phyloP scores from a whole-genome alignment of 345 rosid species.

The Clarkia xantiana region DNA sequence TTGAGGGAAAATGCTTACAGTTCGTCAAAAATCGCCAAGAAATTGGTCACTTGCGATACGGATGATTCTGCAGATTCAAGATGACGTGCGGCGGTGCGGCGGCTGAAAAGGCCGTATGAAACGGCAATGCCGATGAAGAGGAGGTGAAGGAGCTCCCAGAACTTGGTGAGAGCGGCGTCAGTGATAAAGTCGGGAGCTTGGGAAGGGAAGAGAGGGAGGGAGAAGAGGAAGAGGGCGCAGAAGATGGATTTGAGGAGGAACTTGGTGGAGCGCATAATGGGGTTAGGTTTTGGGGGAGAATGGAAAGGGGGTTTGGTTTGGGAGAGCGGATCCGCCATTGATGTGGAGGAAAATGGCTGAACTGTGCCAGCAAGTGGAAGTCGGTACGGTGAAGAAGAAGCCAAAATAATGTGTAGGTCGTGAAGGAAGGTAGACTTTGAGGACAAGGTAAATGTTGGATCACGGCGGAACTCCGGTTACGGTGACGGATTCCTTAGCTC shows the following conservation, averaged over 20 bases:
- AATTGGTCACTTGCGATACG: constrained; percentile 29
- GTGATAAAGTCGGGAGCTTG: constrained; percentile 58
- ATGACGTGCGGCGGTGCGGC: constrained; percentile 28
- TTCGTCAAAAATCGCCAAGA: constrained; percentile 46
- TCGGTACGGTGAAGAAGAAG: background rate
- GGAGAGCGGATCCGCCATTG: constrained; percentile 39
- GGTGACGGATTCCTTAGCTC: too few relatives aligned
- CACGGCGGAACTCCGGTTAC: too few relatives aligned
- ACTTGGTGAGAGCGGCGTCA: constrained; percentile 32
- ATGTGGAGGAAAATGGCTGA: background rate
- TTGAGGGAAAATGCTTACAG: constrained; percentile 22
- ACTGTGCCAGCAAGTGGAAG: constrained; percentile 4
- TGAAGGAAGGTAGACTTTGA: constrained; percentile 66
- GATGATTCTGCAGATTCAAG: constrained; percentile 28
- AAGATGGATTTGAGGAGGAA: constrained; percentile 42
- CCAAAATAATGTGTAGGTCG: constrained; percentile 1
- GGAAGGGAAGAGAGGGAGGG: constrained; percentile 64
- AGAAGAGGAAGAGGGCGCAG: constrained; percentile 39
- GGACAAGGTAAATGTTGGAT: too few relatives aligned
- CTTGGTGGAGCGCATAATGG: constrained; percentile 9
- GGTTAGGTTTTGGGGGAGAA: constrained; percentile 6
- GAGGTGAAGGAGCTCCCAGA: constrained; percentile 65
- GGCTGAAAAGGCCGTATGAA: constrained; percentile 72
- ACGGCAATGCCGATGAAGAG: constrained; percentile 71
- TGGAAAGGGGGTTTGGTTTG: constrained; percentile 13